Evolutionary conservation across 140 eudicot genomes (phyloP).

Genomic region (Bidens hawaiensis): DNA sequence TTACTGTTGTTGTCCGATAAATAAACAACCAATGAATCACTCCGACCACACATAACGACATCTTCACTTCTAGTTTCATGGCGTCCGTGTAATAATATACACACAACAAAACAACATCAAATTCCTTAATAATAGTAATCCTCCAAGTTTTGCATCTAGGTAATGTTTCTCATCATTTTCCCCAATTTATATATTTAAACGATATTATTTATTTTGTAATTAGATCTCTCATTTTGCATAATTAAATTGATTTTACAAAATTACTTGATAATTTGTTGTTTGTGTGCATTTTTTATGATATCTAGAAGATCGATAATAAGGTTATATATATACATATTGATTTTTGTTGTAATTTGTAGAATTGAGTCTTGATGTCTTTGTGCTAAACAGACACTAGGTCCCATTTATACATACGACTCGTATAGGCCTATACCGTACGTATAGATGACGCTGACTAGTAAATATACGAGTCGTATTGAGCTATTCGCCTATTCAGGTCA

Average conservation of each 20-base stretch:
- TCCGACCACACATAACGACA: too few relatives aligned
- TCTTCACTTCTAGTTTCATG: too few relatives aligned
- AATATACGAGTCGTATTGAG: too few relatives aligned
- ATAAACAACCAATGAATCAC: too few relatives aligned
- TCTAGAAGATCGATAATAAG: background rate
- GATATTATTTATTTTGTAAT: constrained; percentile 4
- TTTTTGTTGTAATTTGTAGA: constrained; percentile 2
- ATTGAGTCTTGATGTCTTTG: background rate
- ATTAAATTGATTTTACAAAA: background rate
- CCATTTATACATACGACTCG: too few relatives aligned
- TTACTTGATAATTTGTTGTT: background rate
- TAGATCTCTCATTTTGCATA: background rate
- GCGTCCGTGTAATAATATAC: too few relatives aligned
- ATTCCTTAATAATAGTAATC: too few relatives aligned
- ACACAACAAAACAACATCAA: too few relatives aligned
- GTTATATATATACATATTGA: background rate
- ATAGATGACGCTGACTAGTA: too few relatives aligned
- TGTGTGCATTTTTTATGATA: background rate
- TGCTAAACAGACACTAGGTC: background rate
- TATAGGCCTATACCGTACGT: too few relatives aligned
- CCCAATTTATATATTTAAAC: constrained; percentile 11
- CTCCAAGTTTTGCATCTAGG: background rate
- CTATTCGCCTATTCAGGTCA: too few relatives aligned
- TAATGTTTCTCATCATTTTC: constrained; percentile 4
- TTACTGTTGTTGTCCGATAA: too few relatives aligned